Conservation (phyloP, 176 grass and related monocot genomes). For the Poa pratensis region DNA sequence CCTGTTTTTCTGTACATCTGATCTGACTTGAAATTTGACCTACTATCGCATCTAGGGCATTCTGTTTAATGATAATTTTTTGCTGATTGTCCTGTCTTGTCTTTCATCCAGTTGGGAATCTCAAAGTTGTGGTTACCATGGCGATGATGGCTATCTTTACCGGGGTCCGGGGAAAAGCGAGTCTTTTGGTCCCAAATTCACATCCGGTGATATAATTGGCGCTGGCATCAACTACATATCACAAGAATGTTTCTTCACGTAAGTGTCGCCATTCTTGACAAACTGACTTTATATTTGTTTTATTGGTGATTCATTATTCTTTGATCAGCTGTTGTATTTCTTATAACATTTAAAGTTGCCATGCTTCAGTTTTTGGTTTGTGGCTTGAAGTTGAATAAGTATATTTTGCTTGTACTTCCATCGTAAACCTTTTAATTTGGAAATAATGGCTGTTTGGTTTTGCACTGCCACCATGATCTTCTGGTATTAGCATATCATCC, state of each 20-base stretch:
- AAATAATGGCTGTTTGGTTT: slow-evolving; percentile 26
- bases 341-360: background rate
- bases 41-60: slow-evolving; percentile 11
- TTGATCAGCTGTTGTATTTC: background rate
- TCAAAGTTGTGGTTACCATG: slow-evolving; percentile 94
- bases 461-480: slow-evolving; percentile 5
- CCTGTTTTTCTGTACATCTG: slow-evolving; percentile 23
- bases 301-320: slow-evolving; percentile 21
- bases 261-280: slow-evolving; percentile 47
- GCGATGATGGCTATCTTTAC: slow-evolving; percentile 85
- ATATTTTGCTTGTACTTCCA: background rate
- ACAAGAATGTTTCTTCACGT: slow-evolving; percentile 95
- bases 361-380: background rate
- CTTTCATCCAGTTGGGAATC: slow-evolving; percentile 76
- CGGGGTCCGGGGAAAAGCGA: slow-evolving; percentile 61
- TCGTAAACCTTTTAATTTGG: background rate
- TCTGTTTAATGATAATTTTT: background rate
- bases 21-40: slow-evolving; percentile 29
- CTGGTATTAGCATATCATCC: slow-evolving; percentile 8
- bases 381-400: background rate
- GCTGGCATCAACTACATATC: slow-evolving; percentile 88
- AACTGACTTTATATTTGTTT: slow-evolving; percentile 9
- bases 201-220: slow-evolving; percentile 81
- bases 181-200: slow-evolving; percentile 90
- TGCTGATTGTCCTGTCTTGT: slow-evolving; percentile 7